Evolutionary conservation across 169 alveolate genomes (phyloP).

Genomic region (Plasmodium blacklocki): DNA sequence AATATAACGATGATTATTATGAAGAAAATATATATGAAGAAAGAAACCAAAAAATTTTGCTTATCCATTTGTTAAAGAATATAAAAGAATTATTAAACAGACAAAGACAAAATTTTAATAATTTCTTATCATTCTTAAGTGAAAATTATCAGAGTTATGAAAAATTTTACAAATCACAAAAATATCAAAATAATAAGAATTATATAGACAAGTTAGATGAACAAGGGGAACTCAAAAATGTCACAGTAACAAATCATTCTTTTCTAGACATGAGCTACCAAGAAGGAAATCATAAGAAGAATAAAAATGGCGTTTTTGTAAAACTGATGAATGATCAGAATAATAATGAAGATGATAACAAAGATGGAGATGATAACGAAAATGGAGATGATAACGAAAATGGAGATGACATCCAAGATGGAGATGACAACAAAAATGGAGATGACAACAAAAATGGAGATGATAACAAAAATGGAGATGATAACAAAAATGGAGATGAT

Average conservation of each 20-base stretch:
- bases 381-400: background rate
- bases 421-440: background rate
- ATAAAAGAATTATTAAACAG: conserved; percentile 49
- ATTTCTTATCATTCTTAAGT: conserved; percentile 55
- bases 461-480: background rate
- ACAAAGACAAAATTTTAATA: conserved; percentile 46
- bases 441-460: background rate
- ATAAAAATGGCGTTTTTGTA: background rate
- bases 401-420: too few species aligned
- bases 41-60: conserved; percentile 31
- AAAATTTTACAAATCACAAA: background rate
- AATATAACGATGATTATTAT: background rate
- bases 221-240: background rate
- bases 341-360: background rate
- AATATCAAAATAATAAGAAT: conserved; percentile 6
- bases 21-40: conserved; percentile 34
- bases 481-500: background rate
- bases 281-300: background rate
- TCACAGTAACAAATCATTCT: background rate
- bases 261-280: background rate
- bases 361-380: background rate
- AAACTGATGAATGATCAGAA: background rate
- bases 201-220: background rate
- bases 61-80: conserved; percentile 46
- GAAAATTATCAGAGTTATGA: conserved; percentile 61